Evolutionary conservation across 768 basidiomycete genomes (phyloP).

Genomic region (Cystofilobasidium ferigula): DNA sequence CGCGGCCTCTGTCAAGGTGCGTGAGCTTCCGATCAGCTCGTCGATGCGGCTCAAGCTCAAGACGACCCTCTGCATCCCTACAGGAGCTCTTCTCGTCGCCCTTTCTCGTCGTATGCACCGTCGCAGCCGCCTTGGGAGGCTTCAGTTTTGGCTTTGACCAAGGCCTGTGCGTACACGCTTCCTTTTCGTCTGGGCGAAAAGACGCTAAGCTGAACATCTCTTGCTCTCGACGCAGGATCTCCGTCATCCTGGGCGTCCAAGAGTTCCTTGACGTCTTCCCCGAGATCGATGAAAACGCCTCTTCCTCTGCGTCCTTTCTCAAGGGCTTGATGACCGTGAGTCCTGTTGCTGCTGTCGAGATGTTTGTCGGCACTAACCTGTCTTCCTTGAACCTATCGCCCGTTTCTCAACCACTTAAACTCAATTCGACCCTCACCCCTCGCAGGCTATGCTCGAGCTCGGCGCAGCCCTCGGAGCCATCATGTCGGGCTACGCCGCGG

Average conservation of each 20-base stretch:
- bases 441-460: slow-evolving; percentile 2
- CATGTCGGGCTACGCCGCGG: not conserved
- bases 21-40: not conserved
- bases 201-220: too few species aligned
- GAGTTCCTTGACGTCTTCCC: slow-evolving; percentile 5
- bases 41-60: not conserved
- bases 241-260: not conserved
- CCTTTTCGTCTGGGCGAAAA: too few species aligned
- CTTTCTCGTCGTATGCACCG: not conserved
- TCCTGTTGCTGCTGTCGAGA: too few species aligned
- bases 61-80: not conserved
- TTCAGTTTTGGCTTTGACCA: slow-evolving; percentile 8
- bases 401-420: too few species aligned
- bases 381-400: too few species aligned
- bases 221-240: not conserved
- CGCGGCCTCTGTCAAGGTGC: not conserved
- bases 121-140: not conserved
- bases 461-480: slow-evolving; percentile 3
- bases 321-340: slow-evolving; percentile 2
- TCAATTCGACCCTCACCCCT: not conserved
- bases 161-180: not conserved
- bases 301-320: not conserved
- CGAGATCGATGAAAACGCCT: not conserved
- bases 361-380: too few species aligned
- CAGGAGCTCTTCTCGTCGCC: not conserved